Conservation (phyloP, 2,329 filamentous ascomycete genomes). For the Colletotrichum sidae region DNA sequence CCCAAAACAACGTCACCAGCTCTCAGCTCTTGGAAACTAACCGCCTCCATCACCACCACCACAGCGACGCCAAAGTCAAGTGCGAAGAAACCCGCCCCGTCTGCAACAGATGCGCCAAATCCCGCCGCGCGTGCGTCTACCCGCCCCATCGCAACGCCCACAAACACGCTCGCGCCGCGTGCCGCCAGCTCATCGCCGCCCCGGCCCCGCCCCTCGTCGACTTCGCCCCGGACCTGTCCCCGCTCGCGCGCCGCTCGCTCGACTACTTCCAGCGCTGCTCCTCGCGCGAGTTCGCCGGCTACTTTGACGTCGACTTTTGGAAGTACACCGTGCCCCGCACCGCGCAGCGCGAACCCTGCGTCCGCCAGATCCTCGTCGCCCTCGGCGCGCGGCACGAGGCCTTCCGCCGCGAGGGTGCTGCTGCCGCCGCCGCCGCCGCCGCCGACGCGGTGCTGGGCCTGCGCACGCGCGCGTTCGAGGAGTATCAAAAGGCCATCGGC, state of each 20-base stretch:
- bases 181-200: not conserved
- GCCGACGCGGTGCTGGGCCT: constrained; percentile 2
- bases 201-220: constrained; percentile 4
- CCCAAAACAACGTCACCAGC: not conserved
- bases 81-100: not conserved
- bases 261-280: constrained; percentile 14
- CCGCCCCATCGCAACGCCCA: too few species aligned
- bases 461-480: constrained; percentile 10
- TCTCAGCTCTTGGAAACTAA: not conserved
- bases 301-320: constrained; percentile 27
- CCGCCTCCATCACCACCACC: not conserved
- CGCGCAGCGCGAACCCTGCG: constrained; percentile 17
- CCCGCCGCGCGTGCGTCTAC: too few species aligned
- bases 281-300: constrained; percentile 21
- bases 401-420: not conserved
- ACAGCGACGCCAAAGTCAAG: not conserved
- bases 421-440: not conserved
- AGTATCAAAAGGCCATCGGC: constrained; percentile 17
- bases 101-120: not conserved
- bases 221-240: not conserved
- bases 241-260: constrained; percentile 2
- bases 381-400: constrained; percentile 28
- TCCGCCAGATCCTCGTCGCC: constrained; percentile 29
- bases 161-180: too few species aligned
- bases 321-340: constrained; percentile 16